Conservation (phyloP, 768 basidiomycete species). For the Dioszegia aurantiaca region DNA sequence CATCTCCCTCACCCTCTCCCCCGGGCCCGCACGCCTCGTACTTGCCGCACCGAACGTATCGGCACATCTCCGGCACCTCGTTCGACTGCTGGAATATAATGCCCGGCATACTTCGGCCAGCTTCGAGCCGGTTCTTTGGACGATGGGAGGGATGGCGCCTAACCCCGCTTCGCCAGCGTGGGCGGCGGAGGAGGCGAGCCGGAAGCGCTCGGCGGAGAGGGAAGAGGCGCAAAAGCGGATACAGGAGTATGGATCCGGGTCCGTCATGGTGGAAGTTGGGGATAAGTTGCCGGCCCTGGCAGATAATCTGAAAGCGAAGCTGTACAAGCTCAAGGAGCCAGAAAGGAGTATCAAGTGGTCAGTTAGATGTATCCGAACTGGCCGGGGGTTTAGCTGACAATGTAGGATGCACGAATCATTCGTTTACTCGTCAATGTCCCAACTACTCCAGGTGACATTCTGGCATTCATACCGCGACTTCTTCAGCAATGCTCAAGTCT, state of each 20-base stretch:
- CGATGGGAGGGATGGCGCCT: constrained; percentile 11
- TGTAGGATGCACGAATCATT: constrained; percentile 90
- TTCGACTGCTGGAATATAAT: constrained; percentile 27
- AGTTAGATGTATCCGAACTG: constrained; percentile 17
- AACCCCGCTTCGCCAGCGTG: constrained; percentile 32
- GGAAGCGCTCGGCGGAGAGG: constrained; percentile 26
- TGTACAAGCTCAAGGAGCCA: constrained; percentile 43
- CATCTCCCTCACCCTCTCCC: constrained; percentile 64
- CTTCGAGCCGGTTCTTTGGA: constrained; percentile 13
- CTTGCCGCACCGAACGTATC: constrained; percentile 36
- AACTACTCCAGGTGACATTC: constrained; percentile 89
- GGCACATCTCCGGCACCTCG: constrained; percentile 28
- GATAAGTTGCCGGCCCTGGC: constrained; percentile 31
- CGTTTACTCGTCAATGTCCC: constrained; percentile 67
- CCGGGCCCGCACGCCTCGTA: constrained; percentile 64
- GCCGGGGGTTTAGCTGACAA: constrained; percentile 1
- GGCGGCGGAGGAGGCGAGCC: constrained; percentile 24
- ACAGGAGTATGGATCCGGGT: constrained; percentile 24
- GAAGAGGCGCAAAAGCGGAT: constrained; percentile 29
- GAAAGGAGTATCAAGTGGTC: constrained; percentile 47
- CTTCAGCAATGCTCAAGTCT: constrained; percentile 58
- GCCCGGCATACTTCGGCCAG: constrained; percentile 3
- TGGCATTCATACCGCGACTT: constrained; percentile 90
- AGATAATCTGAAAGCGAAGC: constrained; percentile 16
- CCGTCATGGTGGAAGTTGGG: constrained; percentile 25